phyloP scores from a whole-genome alignment of 768 basidiomycete genomes.

The Cytidiella melzeri region DNA sequence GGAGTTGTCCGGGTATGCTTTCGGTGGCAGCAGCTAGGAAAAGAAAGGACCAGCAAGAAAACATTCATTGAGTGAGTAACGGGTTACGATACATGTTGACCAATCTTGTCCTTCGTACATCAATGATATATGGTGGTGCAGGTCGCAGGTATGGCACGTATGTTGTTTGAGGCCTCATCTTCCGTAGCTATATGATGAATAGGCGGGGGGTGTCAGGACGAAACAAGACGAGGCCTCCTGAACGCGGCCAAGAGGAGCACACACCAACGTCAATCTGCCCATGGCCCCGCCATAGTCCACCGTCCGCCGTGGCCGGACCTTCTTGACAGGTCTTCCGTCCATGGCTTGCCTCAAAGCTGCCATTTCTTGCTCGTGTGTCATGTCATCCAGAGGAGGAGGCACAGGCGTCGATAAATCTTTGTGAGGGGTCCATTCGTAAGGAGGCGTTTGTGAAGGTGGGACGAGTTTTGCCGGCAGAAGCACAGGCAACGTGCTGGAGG shows the following conservation, averaged over 20 bases:
- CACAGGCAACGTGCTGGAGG: conserved; percentile 35
- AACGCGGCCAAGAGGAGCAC: conserved; percentile 22
- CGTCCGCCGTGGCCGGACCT: conserved; percentile 87
- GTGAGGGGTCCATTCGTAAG: conserved; percentile 72
- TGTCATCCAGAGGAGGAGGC: conserved; percentile 75
- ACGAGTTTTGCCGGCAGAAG: conserved; percentile 45
- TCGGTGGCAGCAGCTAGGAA: conserved; percentile 81
- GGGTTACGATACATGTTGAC: conserved; percentile 12
- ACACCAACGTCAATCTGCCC: conserved; percentile 79
- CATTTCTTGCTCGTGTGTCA: conserved; percentile 71
- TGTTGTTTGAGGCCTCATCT: conserved; percentile 71
- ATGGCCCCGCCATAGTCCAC: conserved; percentile 92
- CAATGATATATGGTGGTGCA: conserved; percentile 81
- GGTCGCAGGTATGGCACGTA: conserved; percentile 78
- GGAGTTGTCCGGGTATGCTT: conserved; percentile 85
- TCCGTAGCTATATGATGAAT: conserved; percentile 46
- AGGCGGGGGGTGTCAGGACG: too few species aligned
- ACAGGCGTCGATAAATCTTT: conserved; percentile 60
- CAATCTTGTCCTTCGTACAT: conserved; percentile 47
- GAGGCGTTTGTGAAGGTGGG: conserved; percentile 29
- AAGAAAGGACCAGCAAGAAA: neutral
- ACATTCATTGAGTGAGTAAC: conserved; percentile 19
- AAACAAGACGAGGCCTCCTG: too few species aligned
- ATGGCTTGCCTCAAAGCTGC: conserved; percentile 65
- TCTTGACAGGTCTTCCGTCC: conserved; percentile 82